A percentile compares a stretch with the other conserved stretches of the same genome.
Evolutionary conservation across 306 rosid genomes (phyloP).

Genomic region (Cucurbita argyrosperma): DNA sequence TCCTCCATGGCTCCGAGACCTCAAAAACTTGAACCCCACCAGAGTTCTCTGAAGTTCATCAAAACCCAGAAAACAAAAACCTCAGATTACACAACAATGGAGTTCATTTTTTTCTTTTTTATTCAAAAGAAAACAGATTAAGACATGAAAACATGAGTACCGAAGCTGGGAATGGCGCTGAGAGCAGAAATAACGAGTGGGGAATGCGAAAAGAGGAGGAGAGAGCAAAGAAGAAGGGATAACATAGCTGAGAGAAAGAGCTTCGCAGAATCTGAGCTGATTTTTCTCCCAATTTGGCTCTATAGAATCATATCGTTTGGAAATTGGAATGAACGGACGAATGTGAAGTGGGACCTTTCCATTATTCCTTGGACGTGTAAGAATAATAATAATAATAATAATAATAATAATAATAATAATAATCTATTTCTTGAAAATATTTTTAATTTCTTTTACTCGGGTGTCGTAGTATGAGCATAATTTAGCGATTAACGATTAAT

Average conservation of each 20-base stretch:
- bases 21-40: conserved; percentile 7
- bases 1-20: conserved; percentile 26
- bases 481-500: not conserved
- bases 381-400: not conserved
- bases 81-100: not conserved
- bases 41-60: not conserved
- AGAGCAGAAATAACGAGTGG: conserved; percentile 5
- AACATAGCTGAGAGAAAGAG: conserved; percentile 15
- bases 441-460: no score
- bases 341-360: not conserved
- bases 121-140: not conserved
- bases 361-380: not conserved
- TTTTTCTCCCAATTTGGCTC: not conserved
- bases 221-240: not conserved
- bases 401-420: not conserved
- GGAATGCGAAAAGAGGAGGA: conserved; percentile 9
- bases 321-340: not conserved
- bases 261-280: not conserved
- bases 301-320: not conserved
- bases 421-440: no score
- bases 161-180: not conserved
- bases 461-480: no score
- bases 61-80: not conserved
- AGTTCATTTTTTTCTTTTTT: no score
- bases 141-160: not conserved